phyloP scores from a whole-genome alignment of 192 early-diverging fungal genomes.

The Coemansia aciculifera region DNA sequence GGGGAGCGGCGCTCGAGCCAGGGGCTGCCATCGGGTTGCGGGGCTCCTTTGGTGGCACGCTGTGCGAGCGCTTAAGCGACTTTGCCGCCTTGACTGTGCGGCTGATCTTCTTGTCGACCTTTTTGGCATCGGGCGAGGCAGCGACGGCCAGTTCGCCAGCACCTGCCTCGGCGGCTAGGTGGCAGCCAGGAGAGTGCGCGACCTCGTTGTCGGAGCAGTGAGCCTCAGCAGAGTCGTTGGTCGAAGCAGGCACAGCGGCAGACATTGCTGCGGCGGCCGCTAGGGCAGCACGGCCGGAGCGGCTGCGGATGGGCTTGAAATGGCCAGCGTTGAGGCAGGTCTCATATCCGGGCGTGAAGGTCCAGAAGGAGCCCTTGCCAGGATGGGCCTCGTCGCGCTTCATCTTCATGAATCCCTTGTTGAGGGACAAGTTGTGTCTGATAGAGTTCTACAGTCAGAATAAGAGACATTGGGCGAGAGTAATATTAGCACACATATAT shows the following conservation, averaged over 20 bases:
- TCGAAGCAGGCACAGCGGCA: conserved; percentile 18
- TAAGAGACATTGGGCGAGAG: not conserved
- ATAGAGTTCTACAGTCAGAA: conserved; percentile 77
- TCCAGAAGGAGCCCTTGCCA: conserved; percentile 86
- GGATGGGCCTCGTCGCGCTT: conserved; percentile 76
- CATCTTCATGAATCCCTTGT: conserved; percentile 79
- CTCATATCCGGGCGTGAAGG: conserved; percentile 57
- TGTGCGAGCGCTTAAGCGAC: conserved; percentile 57
- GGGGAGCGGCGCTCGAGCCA: conserved; percentile 7
- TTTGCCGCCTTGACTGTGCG: conserved; percentile 45
- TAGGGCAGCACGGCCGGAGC: conserved; percentile 53
- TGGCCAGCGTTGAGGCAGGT: conserved; percentile 51
- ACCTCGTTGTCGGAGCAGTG: conserved; percentile 17
- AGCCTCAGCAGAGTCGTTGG: conserved; percentile 15
- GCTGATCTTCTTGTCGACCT: conserved; percentile 41
- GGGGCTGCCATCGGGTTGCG: conserved; percentile 17
- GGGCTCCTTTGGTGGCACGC: conserved; percentile 52
- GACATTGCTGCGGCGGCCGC: conserved; percentile 53
- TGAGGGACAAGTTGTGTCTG: conserved; percentile 84
- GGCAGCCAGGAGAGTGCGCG: conserved; percentile 1
- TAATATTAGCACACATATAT: not conserved
- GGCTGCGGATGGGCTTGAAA: conserved; percentile 57
- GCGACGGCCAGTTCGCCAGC: not conserved
- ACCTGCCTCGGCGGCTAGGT: conserved; percentile 15
- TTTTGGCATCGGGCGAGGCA: conserved; percentile 17